Percentiles rank a stretch among this genome's conserved stretches.
These are phyloP conservation scores for Salix caprea DNA, from an alignment of 345 rosid genomes.

Conservation along the genomic window DNA sequence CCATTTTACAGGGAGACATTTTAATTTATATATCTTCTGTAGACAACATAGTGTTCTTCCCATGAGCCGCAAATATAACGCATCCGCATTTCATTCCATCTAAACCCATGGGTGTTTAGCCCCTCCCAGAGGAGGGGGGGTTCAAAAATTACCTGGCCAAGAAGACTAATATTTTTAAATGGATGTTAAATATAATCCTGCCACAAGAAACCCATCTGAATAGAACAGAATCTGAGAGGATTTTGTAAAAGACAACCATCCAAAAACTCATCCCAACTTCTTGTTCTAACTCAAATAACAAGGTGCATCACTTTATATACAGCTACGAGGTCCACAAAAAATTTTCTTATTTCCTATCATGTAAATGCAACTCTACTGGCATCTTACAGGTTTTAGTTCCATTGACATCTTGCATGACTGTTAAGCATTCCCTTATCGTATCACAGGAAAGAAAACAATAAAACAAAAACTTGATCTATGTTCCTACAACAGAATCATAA, in stretches of 20 bases:
- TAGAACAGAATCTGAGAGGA: neutral
- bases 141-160: too few relatives aligned
- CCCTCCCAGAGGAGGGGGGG: neutral
- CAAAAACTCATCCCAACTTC: neutral
- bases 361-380: neutral
- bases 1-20: too few relatives aligned
- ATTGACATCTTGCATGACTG: neutral
- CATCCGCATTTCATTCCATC: neutral
- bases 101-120: neutral
- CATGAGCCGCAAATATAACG: neutral
- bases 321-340: neutral
- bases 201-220: neutral
- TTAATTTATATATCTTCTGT: too few relatives aligned
- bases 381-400: neutral
- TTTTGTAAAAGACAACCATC: neutral
- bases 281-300: neutral
- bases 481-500: too few relatives aligned
- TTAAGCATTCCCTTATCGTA: neutral
- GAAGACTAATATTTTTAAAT: neutral
- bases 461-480: too few relatives aligned
- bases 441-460: neutral
- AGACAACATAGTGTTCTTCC: too few relatives aligned
- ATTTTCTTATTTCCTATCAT: neutral
- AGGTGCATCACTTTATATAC: neutral
- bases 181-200: neutral